Evolutionary conservation across 495 filamentous ascomycete genomes (phyloP).

Genomic region (Xylaria palmicola): DNA sequence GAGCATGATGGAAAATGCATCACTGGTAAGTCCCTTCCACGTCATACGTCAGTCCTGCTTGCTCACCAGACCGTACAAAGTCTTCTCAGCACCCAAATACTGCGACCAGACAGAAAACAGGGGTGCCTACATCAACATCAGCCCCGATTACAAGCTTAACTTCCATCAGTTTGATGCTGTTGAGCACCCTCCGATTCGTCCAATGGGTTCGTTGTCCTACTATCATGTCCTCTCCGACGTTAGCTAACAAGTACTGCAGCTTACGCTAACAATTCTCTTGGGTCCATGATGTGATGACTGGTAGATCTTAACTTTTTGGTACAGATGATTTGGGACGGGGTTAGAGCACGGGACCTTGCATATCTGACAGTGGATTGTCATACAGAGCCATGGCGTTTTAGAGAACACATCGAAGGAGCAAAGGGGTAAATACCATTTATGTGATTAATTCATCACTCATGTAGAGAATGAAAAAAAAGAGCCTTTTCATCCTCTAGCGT

Average conservation of each 20-base stretch:
- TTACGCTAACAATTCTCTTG: slow-evolving; percentile 77
- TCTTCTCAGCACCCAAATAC: slow-evolving; percentile 97
- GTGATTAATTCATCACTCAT: not conserved
- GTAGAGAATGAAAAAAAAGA: not conserved
- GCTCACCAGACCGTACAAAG: slow-evolving; percentile 40
- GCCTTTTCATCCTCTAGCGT: not conserved
- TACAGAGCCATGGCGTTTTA: slow-evolving; percentile 30
- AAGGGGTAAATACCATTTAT: slow-evolving; percentile 13
- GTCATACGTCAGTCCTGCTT: not conserved
- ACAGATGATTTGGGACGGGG: slow-evolving; percentile 19
- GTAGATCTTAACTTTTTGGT: slow-evolving; percentile 18
- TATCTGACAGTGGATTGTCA: slow-evolving; percentile 26
- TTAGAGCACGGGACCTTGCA: slow-evolving; percentile 27
- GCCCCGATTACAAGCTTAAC: slow-evolving; percentile 83
- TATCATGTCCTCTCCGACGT: not conserved
- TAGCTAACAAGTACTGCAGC: slow-evolving; percentile 53
- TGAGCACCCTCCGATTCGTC: slow-evolving; percentile 89
- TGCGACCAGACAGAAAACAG: slow-evolving; percentile 98
- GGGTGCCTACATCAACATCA: slow-evolving; percentile 97
- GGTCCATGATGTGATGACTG: slow-evolving; percentile 54
- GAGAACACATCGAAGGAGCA: slow-evolving; percentile 19
- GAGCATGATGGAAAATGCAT: slow-evolving; percentile 97
- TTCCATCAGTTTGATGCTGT: slow-evolving; percentile 95
- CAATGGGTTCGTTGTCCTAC: slow-evolving; percentile 64
- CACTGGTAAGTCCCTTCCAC: slow-evolving; percentile 58